Evolutionary conservation across 306 rosid species (phyloP).

Genomic region (Oemleria cerasiformis): DNA sequence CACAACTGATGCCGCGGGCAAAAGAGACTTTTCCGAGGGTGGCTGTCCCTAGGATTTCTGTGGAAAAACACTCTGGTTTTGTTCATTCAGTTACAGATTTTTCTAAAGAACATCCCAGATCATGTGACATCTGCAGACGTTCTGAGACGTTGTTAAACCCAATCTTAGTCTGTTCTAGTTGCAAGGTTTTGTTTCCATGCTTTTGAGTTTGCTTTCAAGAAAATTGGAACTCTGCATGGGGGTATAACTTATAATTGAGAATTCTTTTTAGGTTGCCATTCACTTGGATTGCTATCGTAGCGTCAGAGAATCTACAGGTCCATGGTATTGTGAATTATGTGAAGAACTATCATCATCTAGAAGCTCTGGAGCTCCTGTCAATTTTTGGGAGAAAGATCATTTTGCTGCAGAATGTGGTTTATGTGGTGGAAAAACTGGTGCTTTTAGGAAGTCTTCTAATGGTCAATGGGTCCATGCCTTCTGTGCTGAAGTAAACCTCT

Average conservation of each 20-base stretch:
- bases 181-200: conserved; percentile 63
- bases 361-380: conserved; percentile 52
- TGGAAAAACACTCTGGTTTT: conserved; percentile 64
- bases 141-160: conserved; percentile 76
- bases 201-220: conserved; percentile 14
- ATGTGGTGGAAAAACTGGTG: conserved; percentile 90
- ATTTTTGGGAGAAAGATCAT: conserved; percentile 80
- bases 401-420: conserved; percentile 79
- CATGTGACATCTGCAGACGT: conserved; percentile 89
- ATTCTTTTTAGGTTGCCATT: conserved; percentile 70
- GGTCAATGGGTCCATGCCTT: conserved; percentile 99
- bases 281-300: conserved; percentile 91
- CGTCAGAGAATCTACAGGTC: conserved; percentile 76
- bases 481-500: conserved; percentile 79
- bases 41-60: conserved; percentile 59
- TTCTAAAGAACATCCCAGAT: conserved; percentile 78
- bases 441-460: conserved; percentile 84
- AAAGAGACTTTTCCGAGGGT: conserved; percentile 77
- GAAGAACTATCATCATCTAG: conserved; percentile 54
- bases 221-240: conserved; percentile 13
- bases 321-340: conserved; percentile 96
- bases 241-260: conserved; percentile 18
- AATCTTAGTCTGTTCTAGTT: conserved; percentile 76
- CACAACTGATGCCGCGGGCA: conserved; percentile 79
- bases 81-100: conserved; percentile 43